Evolutionary conservation across 2,329 filamentous ascomycete genomes (phyloP).

Genomic region (Achaetomium macrosporum): DNA sequence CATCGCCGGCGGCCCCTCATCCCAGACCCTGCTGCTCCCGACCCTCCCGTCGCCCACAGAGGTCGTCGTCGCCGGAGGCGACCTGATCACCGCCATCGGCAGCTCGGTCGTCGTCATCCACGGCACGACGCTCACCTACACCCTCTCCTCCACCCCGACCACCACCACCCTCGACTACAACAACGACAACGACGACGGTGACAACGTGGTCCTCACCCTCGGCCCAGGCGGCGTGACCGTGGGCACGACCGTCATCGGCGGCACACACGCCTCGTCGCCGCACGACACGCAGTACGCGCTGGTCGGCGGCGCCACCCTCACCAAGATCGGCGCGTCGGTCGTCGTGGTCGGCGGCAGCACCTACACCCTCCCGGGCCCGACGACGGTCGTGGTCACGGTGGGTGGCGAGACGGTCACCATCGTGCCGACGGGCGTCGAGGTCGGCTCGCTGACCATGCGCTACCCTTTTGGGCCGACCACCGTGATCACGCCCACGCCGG

Average conservation of each 20-base stretch:
- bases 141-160: constrained; percentile 27
- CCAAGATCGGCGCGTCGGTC: constrained; percentile 41
- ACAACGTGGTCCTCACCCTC: constrained; percentile 10
- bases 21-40: constrained; percentile 32
- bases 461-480: constrained; percentile 42
- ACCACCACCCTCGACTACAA: constrained; percentile 46
- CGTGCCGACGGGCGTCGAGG: constrained; percentile 43
- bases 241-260: constrained; percentile 37
- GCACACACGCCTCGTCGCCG: constrained; percentile 30
- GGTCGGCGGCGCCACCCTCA: constrained; percentile 48
- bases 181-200: not conserved
- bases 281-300: constrained; percentile 39
- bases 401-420: constrained; percentile 48
- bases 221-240: constrained; percentile 33
- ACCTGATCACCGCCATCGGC: constrained; percentile 39
- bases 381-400: constrained; percentile 33
- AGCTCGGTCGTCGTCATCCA: constrained; percentile 39
- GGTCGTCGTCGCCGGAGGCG: constrained; percentile 43
- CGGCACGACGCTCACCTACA: constrained; percentile 40
- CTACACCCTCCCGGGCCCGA: constrained; percentile 48
- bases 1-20: constrained; percentile 28
- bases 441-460: constrained; percentile 39
- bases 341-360: constrained; percentile 46
- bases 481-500: constrained; percentile 32
- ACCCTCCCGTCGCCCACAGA: constrained; percentile 34